These are phyloP conservation scores for Aureobasidium sp. DNA, from an alignment of 2,329 filamentous ascomycete species.

Conservation along the genomic window DNA sequence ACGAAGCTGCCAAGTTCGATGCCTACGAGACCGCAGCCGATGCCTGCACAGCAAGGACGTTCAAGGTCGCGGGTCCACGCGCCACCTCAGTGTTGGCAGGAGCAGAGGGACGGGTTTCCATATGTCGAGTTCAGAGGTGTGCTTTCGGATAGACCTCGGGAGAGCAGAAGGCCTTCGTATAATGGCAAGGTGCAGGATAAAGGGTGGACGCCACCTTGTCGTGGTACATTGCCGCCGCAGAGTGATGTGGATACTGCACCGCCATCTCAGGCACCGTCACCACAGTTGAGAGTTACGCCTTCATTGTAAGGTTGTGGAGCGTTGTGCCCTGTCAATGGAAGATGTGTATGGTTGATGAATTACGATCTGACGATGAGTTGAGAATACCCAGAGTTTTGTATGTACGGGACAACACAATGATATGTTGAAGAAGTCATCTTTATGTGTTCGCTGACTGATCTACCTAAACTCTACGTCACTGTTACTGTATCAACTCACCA, in stretches of 20 bases:
- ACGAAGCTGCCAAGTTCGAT: not conserved
- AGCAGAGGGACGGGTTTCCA: not conserved
- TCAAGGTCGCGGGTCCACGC: not conserved
- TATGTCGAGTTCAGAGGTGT: slow-evolving; percentile 1
- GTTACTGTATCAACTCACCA: not conserved
- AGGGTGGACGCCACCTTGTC: slow-evolving; percentile 2
- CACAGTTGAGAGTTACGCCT: not conserved
- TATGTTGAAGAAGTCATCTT: slow-evolving; percentile 2
- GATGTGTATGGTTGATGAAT: not conserved
- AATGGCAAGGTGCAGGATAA: not conserved
- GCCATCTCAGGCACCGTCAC: not conserved
- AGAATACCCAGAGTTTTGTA: not conserved
- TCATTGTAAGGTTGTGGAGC: too few relatives aligned
- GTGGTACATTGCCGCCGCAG: slow-evolving; percentile 5
- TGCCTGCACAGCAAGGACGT: not conserved
- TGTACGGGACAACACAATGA: too few relatives aligned
- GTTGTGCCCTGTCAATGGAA: too few relatives aligned
- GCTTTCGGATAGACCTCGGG: not conserved
- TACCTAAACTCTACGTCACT: slow-evolving; percentile 7
- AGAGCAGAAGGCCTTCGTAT: not conserved
- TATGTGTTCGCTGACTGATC: not conserved
- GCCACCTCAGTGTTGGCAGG: not conserved
- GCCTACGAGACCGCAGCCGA: not conserved
- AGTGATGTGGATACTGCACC: slow-evolving; percentile 9
- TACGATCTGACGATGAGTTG: not conserved